phyloP scores from a whole-genome alignment of 768 basidiomycete species.

The Gloeophyllum trabeum region DNA sequence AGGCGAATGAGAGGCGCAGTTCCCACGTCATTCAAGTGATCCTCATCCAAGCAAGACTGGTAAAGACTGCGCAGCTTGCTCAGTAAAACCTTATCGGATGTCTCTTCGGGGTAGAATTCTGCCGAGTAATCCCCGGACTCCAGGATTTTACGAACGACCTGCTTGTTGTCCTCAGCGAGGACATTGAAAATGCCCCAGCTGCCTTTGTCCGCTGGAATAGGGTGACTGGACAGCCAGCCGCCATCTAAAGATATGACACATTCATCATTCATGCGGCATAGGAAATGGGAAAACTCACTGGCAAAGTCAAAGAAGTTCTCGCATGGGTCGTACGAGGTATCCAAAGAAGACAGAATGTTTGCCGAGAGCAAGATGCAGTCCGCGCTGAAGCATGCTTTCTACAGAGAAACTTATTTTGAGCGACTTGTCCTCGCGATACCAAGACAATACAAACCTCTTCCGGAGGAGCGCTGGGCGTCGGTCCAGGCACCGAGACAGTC shows the following conservation, averaged over 20 bases:
- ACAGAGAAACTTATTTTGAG: slow-evolving; percentile 1
- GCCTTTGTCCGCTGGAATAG: slow-evolving; percentile 80
- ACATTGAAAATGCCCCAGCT: slow-evolving; percentile 61
- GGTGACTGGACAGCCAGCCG: slow-evolving; percentile 77
- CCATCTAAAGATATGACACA: slow-evolving; percentile 39
- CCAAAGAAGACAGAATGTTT: slow-evolving; percentile 69
- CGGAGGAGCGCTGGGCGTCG: slow-evolving; percentile 37
- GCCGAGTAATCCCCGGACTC: slow-evolving; percentile 19
- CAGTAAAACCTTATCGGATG: slow-evolving; percentile 22
- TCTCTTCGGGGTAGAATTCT: not conserved
- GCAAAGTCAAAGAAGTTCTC: slow-evolving; percentile 92
- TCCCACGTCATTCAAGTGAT: slow-evolving; percentile 64
- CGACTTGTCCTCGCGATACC: not conserved
- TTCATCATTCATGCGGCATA: not conserved
- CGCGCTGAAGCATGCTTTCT: slow-evolving; percentile 64
- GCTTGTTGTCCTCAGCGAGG: slow-evolving; percentile 66
- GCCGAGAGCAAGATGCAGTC: slow-evolving; percentile 81
- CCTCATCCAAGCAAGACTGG: slow-evolving; percentile 72
- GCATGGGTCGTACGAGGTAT: slow-evolving; percentile 81
- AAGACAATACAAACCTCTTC: slow-evolving; percentile 28
- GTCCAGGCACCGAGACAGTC: slow-evolving; percentile 21
- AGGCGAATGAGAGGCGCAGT: slow-evolving; percentile 59
- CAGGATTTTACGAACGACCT: slow-evolving; percentile 63
- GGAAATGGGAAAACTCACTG: slow-evolving; percentile 42
- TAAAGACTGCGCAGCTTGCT: slow-evolving; percentile 66